phyloP scores from a whole-genome alignment of 129 eudicot genomes.

The Saposhnikovia divaricata region DNA sequence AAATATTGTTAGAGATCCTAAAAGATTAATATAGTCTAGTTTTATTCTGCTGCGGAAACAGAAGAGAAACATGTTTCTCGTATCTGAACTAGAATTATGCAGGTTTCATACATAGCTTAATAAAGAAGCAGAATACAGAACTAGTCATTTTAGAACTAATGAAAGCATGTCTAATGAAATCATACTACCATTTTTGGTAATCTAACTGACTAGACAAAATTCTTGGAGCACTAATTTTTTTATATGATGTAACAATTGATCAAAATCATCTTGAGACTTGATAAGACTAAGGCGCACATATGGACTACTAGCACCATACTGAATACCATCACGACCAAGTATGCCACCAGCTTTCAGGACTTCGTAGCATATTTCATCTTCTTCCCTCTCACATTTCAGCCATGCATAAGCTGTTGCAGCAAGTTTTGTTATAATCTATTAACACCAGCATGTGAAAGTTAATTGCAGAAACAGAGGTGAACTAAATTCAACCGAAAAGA shows the following conservation, averaged over 20 bases:
- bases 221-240: background rate
- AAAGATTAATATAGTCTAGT: no score
- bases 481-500: background rate
- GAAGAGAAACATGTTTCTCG: no score
- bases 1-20: no score
- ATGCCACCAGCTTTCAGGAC: conserved; percentile 7
- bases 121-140: no score
- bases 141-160: no score
- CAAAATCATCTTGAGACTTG: conserved; percentile 8
- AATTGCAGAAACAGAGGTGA: background rate
- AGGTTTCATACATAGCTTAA: no score
- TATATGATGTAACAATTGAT: background rate
- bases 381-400: conserved; percentile 11
- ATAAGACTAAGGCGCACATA: conserved; percentile 5
- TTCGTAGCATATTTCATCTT: background rate
- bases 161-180: no score
- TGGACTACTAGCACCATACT: background rate
- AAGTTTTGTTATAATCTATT: background rate
- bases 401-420: conserved; percentile 6
- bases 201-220: no score
- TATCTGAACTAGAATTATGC: no score
- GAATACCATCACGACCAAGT: background rate
- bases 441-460: background rate
- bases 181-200: no score
- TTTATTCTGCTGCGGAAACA: no score